Evolutionary conservation across 441 rosid genomes (phyloP).

Genomic region (Capsella rubella): DNA sequence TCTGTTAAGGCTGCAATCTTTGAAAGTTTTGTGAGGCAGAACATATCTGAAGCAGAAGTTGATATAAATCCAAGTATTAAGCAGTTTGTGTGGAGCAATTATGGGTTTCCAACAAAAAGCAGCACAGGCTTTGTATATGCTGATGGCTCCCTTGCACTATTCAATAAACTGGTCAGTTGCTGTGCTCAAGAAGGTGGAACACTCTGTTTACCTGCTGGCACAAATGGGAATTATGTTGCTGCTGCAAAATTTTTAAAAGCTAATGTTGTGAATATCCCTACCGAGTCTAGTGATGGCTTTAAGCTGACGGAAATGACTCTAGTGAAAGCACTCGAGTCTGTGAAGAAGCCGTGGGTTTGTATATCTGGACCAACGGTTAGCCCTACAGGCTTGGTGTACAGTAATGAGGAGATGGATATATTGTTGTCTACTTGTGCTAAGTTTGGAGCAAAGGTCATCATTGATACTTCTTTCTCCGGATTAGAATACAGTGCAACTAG

Average conservation of each 20-base stretch:
- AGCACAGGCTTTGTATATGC: slow-evolving; percentile 73
- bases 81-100: slow-evolving; percentile 61
- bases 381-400: slow-evolving; percentile 87
- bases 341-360: slow-evolving; percentile 85
- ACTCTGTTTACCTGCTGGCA: slow-evolving; percentile 85
- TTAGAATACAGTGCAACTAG: slow-evolving; percentile 65
- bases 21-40: slow-evolving; percentile 92
- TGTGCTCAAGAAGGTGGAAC: slow-evolving; percentile 90
- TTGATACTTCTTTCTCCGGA: slow-evolving; percentile 92
- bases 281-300: slow-evolving; percentile 64
- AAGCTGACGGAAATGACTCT: slow-evolving; percentile 70
- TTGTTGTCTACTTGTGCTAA: slow-evolving; percentile 71
- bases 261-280: slow-evolving; percentile 60
- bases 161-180: slow-evolving; percentile 80
- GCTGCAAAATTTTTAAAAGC: slow-evolving; percentile 85
- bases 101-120: slow-evolving; percentile 65
- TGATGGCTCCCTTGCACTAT: slow-evolving; percentile 75
- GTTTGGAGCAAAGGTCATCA: slow-evolving; percentile 79
- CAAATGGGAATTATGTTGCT: slow-evolving; percentile 82
- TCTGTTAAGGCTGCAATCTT: slow-evolving; percentile 89
- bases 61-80: slow-evolving; percentile 80
- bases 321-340: slow-evolving; percentile 53
- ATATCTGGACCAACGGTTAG: slow-evolving; percentile 88
- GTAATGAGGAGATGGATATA: slow-evolving; percentile 69
- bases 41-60: slow-evolving; percentile 79